These are phyloP conservation scores for Esteya vermicola DNA, from an alignment of 2,329 filamentous ascomycete species.

Conservation along the genomic window DNA sequence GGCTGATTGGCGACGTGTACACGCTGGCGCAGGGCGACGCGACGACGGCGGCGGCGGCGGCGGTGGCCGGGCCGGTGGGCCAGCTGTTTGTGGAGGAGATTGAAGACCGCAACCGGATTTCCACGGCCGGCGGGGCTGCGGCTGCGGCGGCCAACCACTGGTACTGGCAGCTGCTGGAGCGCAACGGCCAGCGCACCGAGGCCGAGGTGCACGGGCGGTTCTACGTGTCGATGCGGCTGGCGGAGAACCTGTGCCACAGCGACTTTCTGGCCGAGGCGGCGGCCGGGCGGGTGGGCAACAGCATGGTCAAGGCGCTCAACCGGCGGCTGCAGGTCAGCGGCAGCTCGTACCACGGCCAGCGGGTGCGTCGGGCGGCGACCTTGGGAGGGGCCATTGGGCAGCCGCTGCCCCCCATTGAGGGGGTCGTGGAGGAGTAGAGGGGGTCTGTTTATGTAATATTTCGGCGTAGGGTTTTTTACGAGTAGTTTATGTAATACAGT, in stretches of 20 bases:
- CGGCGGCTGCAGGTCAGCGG: constrained; percentile 29
- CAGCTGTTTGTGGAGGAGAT: constrained; percentile 16
- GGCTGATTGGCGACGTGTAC: constrained; percentile 17
- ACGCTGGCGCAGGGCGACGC: constrained; percentile 12
- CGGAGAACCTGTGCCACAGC: constrained; percentile 28
- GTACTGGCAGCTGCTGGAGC: constrained; percentile 18
- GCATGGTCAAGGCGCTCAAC: constrained; percentile 34
- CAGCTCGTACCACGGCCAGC: constrained; percentile 27
- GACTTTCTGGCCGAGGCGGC: constrained; percentile 4
- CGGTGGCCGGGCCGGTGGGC: constrained; percentile 9
- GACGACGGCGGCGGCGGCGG: constrained; percentile 1
- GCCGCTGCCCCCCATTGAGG: constrained; percentile 16
- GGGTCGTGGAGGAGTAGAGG: constrained; percentile 10
- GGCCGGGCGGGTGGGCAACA: constrained; percentile 8
- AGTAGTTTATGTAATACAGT: no score
- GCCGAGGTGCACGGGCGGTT: constrained; percentile 37
- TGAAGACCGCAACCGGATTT: constrained; percentile 8
- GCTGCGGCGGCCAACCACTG: constrained; percentile 8
- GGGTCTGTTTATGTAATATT: neutral
- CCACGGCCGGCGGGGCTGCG: neutral
- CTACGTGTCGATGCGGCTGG: constrained; percentile 39
- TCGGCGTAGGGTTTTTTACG: neutral
- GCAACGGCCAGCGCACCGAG: constrained; percentile 20
- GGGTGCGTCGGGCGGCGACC: constrained; percentile 25
- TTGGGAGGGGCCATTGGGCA: constrained; percentile 27